phyloP scores from a whole-genome alignment of 2,329 filamentous ascomycete genomes.

The Stemphylium beticola region DNA sequence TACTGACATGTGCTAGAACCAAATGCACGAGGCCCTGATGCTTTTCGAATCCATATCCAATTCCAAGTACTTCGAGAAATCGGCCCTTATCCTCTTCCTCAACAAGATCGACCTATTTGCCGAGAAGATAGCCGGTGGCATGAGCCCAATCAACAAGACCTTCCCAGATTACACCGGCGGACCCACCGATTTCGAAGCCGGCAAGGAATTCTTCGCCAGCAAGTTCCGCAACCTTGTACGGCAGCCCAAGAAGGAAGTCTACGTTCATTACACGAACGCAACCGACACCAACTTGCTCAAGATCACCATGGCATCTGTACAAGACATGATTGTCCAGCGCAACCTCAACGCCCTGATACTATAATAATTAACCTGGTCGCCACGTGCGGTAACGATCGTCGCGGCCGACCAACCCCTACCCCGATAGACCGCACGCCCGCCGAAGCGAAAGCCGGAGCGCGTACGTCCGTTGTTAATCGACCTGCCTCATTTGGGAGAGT shows the following conservation, averaged over 20 bases:
- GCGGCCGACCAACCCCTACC: background rate
- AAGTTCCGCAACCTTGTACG: conserved; percentile 60
- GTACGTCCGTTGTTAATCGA: conserved; percentile 6
- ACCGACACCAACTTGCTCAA: conserved; percentile 63
- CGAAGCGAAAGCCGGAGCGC: background rate
- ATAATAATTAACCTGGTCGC: conserved; percentile 27
- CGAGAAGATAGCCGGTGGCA: conserved; percentile 56
- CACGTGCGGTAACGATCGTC: background rate
- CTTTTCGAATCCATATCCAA: conserved; percentile 61
- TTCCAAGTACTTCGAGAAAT: conserved; percentile 59
- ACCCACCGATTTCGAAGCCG: conserved; percentile 55
- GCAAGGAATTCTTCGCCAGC: conserved; percentile 57
- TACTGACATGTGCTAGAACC: conserved; percentile 50
- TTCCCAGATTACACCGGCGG: conserved; percentile 58
- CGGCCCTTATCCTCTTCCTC: conserved; percentile 59
- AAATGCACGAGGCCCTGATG: conserved; percentile 63
- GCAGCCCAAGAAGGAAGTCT: conserved; percentile 58
- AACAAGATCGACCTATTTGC: conserved; percentile 62
- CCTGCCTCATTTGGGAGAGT: conserved; percentile 1
- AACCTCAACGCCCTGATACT: conserved; percentile 58
- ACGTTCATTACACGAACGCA: conserved; percentile 60
- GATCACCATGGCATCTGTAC: conserved; percentile 60
- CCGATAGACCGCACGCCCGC: conserved; percentile 1
- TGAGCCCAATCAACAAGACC: conserved; percentile 56
- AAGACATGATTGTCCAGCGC: conserved; percentile 62